phyloP scores from a whole-genome alignment of 177 flowering plant species.

The Vitis hybrid region DNA sequence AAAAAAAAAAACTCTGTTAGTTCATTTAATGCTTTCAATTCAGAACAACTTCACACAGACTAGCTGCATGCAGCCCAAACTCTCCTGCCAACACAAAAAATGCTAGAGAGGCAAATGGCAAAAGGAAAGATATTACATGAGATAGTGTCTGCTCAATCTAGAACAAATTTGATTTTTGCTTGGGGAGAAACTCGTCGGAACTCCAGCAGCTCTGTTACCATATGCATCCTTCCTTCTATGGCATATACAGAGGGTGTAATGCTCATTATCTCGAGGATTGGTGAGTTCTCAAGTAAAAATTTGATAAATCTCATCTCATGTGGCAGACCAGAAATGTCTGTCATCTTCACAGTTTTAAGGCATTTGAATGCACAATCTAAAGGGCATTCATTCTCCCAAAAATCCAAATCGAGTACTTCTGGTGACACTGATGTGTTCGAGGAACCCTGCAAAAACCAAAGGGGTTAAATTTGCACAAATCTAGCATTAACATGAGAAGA shows the following conservation, averaged over 20 bases:
- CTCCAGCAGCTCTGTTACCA: constrained; percentile 51
- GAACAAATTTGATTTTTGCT: constrained; percentile 50
- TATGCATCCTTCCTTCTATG: constrained; percentile 34
- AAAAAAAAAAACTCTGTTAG: no score
- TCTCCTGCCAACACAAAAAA: neutral
- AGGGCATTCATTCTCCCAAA: constrained; percentile 40
- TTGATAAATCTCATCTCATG: constrained; percentile 65
- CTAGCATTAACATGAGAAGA: neutral
- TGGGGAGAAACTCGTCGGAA: constrained; percentile 64
- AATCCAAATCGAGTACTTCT: constrained; percentile 35
- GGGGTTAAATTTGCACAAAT: no score
- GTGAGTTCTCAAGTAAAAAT: constrained; percentile 57
- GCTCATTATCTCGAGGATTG: constrained; percentile 54
- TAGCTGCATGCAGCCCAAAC: no score
- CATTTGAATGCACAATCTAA: constrained; percentile 34
- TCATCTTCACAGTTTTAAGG: constrained; percentile 53
- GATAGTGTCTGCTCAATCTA: constrained; percentile 17
- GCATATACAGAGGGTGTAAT: constrained; percentile 40
- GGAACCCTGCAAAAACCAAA: constrained; percentile 36
- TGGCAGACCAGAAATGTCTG: constrained; percentile 46
- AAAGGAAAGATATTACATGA: neutral
- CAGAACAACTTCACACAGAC: no score
- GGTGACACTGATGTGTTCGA: constrained; percentile 28
- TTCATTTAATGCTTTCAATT: no score
- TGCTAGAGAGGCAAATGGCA: neutral